phyloP scores from a whole-genome alignment of 257 asterid genomes.

The Jaltomata sinuosa region DNA sequence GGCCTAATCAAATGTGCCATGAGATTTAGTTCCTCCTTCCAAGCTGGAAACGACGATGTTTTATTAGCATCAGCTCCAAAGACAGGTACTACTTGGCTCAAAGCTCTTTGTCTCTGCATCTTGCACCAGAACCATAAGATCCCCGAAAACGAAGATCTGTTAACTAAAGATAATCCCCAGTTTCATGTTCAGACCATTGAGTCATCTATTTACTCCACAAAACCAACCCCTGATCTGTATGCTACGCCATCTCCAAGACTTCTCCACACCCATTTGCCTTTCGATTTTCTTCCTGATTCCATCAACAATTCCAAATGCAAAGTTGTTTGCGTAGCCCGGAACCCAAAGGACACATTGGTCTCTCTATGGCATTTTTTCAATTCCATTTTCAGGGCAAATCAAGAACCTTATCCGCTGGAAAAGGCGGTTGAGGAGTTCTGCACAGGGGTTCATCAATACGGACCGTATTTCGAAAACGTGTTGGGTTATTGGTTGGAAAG shows the following conservation, averaged over 20 bases:
- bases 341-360: slow-evolving; percentile 29
- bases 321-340: slow-evolving; percentile 24
- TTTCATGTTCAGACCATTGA: slow-evolving; percentile 18
- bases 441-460: slow-evolving; percentile 26
- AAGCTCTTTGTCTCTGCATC: slow-evolving; percentile 24
- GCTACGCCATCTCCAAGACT: slow-evolving; percentile 19
- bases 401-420: slow-evolving; percentile 24
- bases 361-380: slow-evolving; percentile 31
- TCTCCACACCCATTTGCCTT: slow-evolving; percentile 28
- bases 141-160: slow-evolving; percentile 5
- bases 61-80: slow-evolving; percentile 25
- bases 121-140: not conserved
- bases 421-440: slow-evolving; percentile 24
- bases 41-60: slow-evolving; percentile 14
- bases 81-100: slow-evolving; percentile 41
- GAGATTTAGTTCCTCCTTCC: slow-evolving; percentile 9
- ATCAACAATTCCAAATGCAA: slow-evolving; percentile 10
- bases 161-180: slow-evolving; percentile 22
- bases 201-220: slow-evolving; percentile 11
- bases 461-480: slow-evolving; percentile 29
- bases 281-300: slow-evolving; percentile 12
- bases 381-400: slow-evolving; percentile 14
- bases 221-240: slow-evolving; percentile 19
- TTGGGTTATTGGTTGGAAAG: slow-evolving; percentile 20
- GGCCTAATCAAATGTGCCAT: slow-evolving; percentile 19